phyloP scores from a whole-genome alignment of 2,329 filamentous ascomycete genomes.

The Stachybotrys echinatus region DNA sequence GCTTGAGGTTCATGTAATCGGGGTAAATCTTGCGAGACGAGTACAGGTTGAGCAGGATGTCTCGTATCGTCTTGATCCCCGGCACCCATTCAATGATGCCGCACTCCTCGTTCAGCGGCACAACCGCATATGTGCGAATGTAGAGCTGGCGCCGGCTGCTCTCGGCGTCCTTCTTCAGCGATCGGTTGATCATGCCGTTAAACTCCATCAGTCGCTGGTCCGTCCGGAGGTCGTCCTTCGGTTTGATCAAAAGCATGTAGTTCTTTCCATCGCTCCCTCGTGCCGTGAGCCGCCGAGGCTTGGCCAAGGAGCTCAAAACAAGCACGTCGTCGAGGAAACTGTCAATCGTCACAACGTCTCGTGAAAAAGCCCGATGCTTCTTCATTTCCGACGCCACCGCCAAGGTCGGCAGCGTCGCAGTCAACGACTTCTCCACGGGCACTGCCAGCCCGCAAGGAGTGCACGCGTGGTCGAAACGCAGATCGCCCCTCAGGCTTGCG shows the following conservation, averaged over 20 bases:
- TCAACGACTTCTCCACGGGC: constrained; percentile 79
- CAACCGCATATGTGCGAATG: constrained; percentile 96
- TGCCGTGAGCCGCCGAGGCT: constrained; percentile 83
- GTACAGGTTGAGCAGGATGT: constrained; percentile 79
- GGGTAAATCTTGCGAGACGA: constrained; percentile 64
- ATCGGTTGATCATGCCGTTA: constrained; percentile 95
- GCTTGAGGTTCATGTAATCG: constrained; percentile 64
- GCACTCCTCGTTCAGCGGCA: constrained; percentile 94
- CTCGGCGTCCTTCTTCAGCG: constrained; percentile 85
- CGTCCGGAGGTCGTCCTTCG: constrained; percentile 94
- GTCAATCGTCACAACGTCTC: constrained; percentile 78
- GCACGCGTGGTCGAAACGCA: constrained; percentile 79
- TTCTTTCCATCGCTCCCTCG: constrained; percentile 82
- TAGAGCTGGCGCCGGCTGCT: constrained; percentile 86
- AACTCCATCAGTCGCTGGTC: constrained; percentile 99
- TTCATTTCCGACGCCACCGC: constrained; percentile 62
- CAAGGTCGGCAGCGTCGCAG: constrained; percentile 73
- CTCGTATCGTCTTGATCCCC: constrained; percentile 87
- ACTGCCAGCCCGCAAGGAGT: constrained; percentile 84
- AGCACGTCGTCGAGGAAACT: constrained; percentile 82
- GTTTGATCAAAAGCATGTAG: constrained; percentile 93
- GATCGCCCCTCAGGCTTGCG: constrained; percentile 71
- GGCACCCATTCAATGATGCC: constrained; percentile 99
- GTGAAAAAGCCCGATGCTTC: constrained; percentile 81
- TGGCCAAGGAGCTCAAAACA: constrained; percentile 85